A percentile compares a stretch with the other conserved stretches of the same genome.
These are phyloP conservation scores for Exobasidium rhododendri DNA, from an alignment of 1,284 basidiomycete genomes.

Conservation along the genomic window DNA sequence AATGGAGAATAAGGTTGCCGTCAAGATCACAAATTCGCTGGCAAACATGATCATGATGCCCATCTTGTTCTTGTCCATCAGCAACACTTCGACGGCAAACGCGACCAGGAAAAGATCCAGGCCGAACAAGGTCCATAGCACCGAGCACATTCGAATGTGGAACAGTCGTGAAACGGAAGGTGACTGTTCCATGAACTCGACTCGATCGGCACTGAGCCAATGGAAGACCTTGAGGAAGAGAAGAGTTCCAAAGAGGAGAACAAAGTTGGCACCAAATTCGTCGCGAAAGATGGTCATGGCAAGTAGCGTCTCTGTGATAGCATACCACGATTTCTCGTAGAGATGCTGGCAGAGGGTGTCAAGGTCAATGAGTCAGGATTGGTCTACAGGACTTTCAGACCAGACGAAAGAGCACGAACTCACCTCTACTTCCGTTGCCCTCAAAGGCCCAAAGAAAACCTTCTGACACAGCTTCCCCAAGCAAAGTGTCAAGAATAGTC, in stretches of 20 bases:
- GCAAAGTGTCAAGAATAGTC: constrained; percentile 71
- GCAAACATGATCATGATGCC: constrained; percentile 83
- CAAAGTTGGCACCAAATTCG: constrained; percentile 74
- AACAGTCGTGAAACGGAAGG: constrained; percentile 77
- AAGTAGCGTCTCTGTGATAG: constrained; percentile 89
- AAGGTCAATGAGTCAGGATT: too few species aligned
- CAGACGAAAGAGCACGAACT: constrained; percentile 2
- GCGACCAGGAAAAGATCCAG: constrained; percentile 71
- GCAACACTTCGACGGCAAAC: constrained; percentile 65
- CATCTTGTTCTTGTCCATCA: constrained; percentile 55
- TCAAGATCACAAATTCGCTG: constrained; percentile 79
- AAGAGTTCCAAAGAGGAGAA: constrained; percentile 83
- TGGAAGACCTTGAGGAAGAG: constrained; percentile 97
- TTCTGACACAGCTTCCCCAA: constrained; percentile 75
- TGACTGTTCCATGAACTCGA: constrained; percentile 98
- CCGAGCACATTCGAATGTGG: constrained; percentile 73
- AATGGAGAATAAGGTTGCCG: constrained; percentile 74
- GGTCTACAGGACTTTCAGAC: too few species aligned
- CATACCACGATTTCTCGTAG: constrained; percentile 94
- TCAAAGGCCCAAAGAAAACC: constrained; percentile 85
- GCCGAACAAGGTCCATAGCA: constrained; percentile 69
- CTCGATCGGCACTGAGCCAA: constrained; percentile 88
- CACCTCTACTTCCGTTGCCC: constrained; percentile 80
- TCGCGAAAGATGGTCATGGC: constrained; percentile 91
- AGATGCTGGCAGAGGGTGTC: too few species aligned